Base-by-base conservation (phyloP, 2,329 filamentous ascomycete genomes). In the Thyridium curvatum region DNA sequence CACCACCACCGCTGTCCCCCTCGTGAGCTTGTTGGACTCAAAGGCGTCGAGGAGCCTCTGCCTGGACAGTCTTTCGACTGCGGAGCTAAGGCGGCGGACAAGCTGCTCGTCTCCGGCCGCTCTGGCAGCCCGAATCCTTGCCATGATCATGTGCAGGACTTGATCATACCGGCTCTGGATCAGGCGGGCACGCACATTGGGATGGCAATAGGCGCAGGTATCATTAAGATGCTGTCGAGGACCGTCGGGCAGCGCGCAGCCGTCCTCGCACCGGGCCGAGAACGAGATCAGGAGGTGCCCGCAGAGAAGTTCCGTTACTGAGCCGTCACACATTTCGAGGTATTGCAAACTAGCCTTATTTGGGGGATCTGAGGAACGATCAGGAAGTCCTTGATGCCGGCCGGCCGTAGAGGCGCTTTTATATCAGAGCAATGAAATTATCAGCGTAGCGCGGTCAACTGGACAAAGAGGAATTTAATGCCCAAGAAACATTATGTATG, bases 101-200 rank as follows among this genome's bases (percentile, higher is more conserved):
- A 55, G 28, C 43, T 59, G 12, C 47, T 52, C 17, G 34, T 61
- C 44, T 59, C 77, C 28, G 60, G 77, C 41, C 71, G 66, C 13
- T 64, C 70, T 41, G 61, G 66, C 30, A 61, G 67, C 40, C 73
- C 77, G 14, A 71, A 83, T 51, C 71, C 77, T 8, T 8, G 18
- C 36, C 28, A 32, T 37, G 13, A 40, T 13, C 14, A 26, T 18
- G 18, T 37, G 39, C 14, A 35, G 32, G 21, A 41, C 32, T n/a
- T 26, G 15, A 9, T 42, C 38, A 18, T 40, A 46, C 28, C 30
- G 35, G 9, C 28, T 10, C 29, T 37, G 21, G 38, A 47, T 46
- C 37, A 32, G 37, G 21, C 18, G 35, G 29, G 30, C 26, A 35
- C 32, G 38, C 40, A 38, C 32, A 13, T 39, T 35, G 7, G 43